Conservation (phyloP, 2,329 filamentous ascomycete genomes). For the Nemania sp. region DNA sequence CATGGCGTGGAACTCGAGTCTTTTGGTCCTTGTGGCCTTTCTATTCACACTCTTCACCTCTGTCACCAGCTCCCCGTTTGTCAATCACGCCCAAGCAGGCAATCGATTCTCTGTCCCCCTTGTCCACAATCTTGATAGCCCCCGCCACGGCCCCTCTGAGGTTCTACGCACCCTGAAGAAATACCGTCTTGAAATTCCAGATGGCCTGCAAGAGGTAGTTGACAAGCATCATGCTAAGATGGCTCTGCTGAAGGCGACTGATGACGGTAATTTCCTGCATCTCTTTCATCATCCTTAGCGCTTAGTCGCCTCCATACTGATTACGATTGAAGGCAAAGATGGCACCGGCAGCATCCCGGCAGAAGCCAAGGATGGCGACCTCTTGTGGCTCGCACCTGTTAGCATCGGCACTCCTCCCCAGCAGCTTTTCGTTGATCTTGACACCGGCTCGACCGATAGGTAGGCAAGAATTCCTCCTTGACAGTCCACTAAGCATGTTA, state of each 20-base stretch:
- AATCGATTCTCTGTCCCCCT: slow-evolving; percentile 35
- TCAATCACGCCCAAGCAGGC: slow-evolving; percentile 13
- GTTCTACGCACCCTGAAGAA: slow-evolving; percentile 39
- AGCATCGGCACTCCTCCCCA: slow-evolving; percentile 54
- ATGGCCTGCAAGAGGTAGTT: slow-evolving; percentile 35
- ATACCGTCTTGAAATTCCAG: slow-evolving; percentile 39
- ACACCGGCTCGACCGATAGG: slow-evolving; percentile 61
- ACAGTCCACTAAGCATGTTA: background rate
- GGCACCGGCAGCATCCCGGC: slow-evolving; percentile 17
- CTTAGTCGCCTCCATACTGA: background rate
- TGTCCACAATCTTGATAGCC: slow-evolving; percentile 29
- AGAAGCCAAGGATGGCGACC: slow-evolving; percentile 43
- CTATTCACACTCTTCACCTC: slow-evolving; percentile 27
- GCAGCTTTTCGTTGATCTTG: slow-evolving; percentile 51
- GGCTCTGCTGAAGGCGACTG: slow-evolving; percentile 23
- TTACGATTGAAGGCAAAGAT: slow-evolving; percentile 23
- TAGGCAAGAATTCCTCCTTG: slow-evolving; percentile 54
- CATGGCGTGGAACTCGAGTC: slow-evolving; percentile 27
- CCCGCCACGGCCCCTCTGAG: slow-evolving; percentile 38
- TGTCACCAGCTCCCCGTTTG: slow-evolving; percentile 21
- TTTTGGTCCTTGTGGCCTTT: slow-evolving; percentile 28
- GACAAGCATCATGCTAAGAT: slow-evolving; percentile 32
- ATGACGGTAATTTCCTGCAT: slow-evolving; percentile 3
- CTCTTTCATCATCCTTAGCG: background rate
- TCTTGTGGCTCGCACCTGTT: slow-evolving; percentile 49